These are phyloP conservation scores for Alternaria sp. DNA, from an alignment of 2,329 filamentous ascomycete species.

Conservation along the genomic window DNA sequence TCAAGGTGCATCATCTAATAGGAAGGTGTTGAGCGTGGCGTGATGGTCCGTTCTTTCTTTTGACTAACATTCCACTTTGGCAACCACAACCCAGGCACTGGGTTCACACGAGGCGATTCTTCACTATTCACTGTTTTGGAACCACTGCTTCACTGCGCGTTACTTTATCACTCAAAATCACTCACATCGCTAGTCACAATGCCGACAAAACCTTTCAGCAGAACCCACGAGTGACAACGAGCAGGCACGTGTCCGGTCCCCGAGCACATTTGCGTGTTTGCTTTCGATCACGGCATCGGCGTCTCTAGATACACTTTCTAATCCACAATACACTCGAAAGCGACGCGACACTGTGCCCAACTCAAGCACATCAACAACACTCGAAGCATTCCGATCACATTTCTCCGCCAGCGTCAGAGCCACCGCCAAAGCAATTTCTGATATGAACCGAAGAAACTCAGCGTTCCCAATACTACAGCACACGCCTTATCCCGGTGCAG, in stretches of 20 bases:
- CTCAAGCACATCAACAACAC: neutral
- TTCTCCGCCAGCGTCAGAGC: neutral
- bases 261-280: neutral
- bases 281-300: neutral
- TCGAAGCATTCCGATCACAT: neutral
- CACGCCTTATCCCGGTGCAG: conserved; percentile 11
- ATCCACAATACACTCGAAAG: neutral
- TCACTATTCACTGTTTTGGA: neutral
- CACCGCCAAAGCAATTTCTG: neutral
- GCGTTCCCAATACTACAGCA: neutral
- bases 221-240: neutral
- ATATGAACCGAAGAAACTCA: neutral
- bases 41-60: neutral
- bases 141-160: neutral
- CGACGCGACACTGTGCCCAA: neutral
- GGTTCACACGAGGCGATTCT: neutral
- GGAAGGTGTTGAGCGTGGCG: neutral
- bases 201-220: neutral
- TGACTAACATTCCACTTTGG: neutral
- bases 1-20: neutral
- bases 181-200: neutral
- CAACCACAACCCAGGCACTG: neutral
- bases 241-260: neutral
- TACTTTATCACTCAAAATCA: neutral
- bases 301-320: neutral